Base-by-base conservation (phyloP, 306 rosid genomes). In the Vicia sativa region DNA sequence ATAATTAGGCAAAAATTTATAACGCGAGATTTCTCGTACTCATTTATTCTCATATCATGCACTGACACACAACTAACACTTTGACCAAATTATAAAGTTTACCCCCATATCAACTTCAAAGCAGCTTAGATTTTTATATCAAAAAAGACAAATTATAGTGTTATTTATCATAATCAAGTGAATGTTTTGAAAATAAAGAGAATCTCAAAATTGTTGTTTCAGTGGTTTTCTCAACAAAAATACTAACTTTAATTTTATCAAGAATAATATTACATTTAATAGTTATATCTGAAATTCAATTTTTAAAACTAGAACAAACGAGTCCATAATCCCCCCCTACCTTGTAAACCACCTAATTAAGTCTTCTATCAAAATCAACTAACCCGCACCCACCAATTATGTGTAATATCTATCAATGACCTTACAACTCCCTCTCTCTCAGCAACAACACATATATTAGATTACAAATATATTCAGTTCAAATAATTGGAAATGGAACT, bases 381-480 rank as follows among this genome's bases (percentile, higher is more conserved):
- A 62, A 19, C 23, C 70, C 70, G n/a, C 50, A 25, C 65, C 56
- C 65, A 37, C 29, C 49, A 46, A 63, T 25, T 6, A 61, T 12
- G 25, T 28, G 39, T 5, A 63, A 31, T 31, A 31, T 31, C 37
- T 31, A 31, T 31, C 37, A 31, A 70, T 43, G 25, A 19, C 62
- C 26, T n/a, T 7, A 14, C 7, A 56, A 70, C 60, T 5, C 59
- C 11, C 50, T 45, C 59, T n/a, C 49, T 45, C 31, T 38, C 50
- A 35, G 34, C 39, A 56, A n/a, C 52, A 57, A 72, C 23, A 3
- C 41, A 59, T 4, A 42, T 72, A 34, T 12, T 14, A 54, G 46
- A 77, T 41, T 19, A 65, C n/a, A 60, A 52, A 68, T 61, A 54
- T 39, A 53, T 34, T 61, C 41, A 18, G 11, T 54, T 75, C 28